Conservation (phyloP, 352 stramenopile species). For the Globisporangium orthogonon region DNA sequence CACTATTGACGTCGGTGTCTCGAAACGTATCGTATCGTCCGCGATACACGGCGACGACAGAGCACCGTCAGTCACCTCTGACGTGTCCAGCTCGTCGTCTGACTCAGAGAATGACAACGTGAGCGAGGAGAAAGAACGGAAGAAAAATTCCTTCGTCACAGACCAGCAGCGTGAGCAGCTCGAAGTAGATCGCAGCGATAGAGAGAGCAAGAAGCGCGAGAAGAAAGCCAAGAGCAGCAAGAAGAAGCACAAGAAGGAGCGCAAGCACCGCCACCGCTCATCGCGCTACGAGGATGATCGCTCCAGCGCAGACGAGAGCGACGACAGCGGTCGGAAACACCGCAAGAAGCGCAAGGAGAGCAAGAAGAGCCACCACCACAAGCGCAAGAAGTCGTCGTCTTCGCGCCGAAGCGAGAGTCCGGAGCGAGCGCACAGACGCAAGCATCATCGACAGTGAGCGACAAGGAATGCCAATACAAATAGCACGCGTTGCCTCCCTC, state of each 20-base stretch:
- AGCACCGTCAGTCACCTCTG: constrained; percentile 2
- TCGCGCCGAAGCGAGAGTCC: constrained; percentile 14
- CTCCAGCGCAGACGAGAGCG: constrained; percentile 10
- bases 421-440: constrained; percentile 7
- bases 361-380: constrained; percentile 22
- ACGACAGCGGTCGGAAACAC: constrained; percentile 20
- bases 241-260: constrained; percentile 20
- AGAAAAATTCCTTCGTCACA: not conserved
- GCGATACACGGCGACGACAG: constrained; percentile 3
- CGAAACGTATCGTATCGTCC: not conserved
- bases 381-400: constrained; percentile 13
- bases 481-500: too few relatives aligned
- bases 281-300: constrained; percentile 15
- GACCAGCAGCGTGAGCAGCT: not conserved
- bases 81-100: constrained; percentile 7
- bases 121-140: not conserved
- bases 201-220: constrained; percentile 11
- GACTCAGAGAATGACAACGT: not conserved
- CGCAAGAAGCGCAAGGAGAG: constrained; percentile 20
- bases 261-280: constrained; percentile 29
- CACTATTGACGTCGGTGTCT: not conserved
- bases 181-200: not conserved
- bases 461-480: too few relatives aligned
- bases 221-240: constrained; percentile 7
- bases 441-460: constrained; percentile 6